phyloP scores from a whole-genome alignment of 2,329 filamentous ascomycete species.

The Fusarium agapanthi region DNA sequence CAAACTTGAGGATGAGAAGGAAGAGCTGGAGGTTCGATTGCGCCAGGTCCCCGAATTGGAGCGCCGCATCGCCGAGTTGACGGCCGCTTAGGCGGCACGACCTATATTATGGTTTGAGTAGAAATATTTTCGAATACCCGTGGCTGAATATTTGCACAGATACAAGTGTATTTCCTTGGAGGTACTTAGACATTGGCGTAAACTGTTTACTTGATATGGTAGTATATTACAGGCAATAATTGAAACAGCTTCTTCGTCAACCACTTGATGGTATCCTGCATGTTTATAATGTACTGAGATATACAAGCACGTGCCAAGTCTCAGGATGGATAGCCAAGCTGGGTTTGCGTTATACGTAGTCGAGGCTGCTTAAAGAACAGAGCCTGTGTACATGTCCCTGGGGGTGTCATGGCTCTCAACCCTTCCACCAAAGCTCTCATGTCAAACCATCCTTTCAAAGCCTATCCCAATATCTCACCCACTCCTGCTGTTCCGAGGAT shows the following conservation, averaged over 20 bases:
- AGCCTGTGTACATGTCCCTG: too few species aligned
- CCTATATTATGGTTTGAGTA: background rate
- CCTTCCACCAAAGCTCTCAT: background rate
- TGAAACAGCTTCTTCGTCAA: background rate
- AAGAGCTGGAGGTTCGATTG: constrained; percentile 87
- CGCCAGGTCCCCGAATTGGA: constrained; percentile 89
- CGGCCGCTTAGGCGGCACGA: constrained; percentile 39
- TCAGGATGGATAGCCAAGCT: background rate
- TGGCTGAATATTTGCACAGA: background rate
- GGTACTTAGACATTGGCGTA: background rate
- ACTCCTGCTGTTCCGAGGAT: constrained; percentile 35
- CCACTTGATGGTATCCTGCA: background rate
- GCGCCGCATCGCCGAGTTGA: constrained; percentile 83
- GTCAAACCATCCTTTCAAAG: background rate
- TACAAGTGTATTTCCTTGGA: background rate
- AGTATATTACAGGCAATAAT: background rate
- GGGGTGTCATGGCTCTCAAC: background rate
- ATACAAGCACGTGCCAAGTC: background rate
- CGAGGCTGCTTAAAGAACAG: background rate
- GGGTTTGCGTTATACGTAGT: background rate
- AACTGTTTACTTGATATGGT: background rate
- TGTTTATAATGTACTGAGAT: background rate
- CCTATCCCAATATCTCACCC: background rate
- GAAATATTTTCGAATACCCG: constrained; percentile 5
- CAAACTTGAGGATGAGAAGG: constrained; percentile 92